phyloP scores from a whole-genome alignment of 2,329 filamentous ascomycete genomes.

The Botrytis squamosa region DNA sequence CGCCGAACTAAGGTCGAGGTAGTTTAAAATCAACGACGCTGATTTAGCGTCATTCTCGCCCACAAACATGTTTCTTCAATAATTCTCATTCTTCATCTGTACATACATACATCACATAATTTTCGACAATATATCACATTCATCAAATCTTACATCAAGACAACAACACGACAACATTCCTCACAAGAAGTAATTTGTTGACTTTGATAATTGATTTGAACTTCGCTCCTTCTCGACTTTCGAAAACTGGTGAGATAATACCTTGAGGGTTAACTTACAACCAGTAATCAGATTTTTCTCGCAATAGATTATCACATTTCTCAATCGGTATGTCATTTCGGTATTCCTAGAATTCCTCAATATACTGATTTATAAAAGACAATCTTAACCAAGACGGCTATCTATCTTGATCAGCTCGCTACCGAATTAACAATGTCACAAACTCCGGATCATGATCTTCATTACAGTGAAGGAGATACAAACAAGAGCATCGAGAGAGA shows the following conservation, averaged over 20 bases:
- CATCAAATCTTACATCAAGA: neutral
- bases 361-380: neutral
- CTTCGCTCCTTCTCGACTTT: neutral
- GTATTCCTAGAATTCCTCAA: neutral
- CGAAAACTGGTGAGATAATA: neutral
- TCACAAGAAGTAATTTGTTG: neutral
- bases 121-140: neutral
- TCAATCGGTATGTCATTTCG: neutral
- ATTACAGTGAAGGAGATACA: neutral
- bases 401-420: neutral
- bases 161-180: neutral
- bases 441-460: accelerated
- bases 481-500: neutral
- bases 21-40: neutral
- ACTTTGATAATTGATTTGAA: neutral
- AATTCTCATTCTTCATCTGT: neutral
- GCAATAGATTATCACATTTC: neutral
- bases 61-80: neutral
- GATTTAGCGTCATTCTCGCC: neutral
- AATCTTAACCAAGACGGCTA: neutral
- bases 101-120: neutral
- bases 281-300: neutral
- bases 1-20: neutral
- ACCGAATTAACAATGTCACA: neutral
- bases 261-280: neutral